Conservation (phyloP, 148 eudicot species). For the Rhododendron kiyosumense region DNA sequence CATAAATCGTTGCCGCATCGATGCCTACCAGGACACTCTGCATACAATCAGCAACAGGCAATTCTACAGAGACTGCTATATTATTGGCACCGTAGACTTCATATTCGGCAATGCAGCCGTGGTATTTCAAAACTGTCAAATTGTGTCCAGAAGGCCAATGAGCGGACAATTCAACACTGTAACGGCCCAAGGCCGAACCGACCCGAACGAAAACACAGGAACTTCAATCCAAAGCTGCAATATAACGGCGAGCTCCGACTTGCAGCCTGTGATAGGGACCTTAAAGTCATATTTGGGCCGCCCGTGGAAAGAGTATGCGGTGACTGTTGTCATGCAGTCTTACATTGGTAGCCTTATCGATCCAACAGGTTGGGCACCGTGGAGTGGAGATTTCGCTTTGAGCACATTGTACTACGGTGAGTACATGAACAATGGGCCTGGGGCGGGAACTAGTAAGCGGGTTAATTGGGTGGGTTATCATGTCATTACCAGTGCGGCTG, state of each 20-base stretch:
- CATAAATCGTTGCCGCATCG: slow-evolving; percentile 34
- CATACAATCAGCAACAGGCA: slow-evolving; percentile 28
- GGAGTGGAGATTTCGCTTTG: slow-evolving; percentile 28
- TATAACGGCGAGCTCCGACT: slow-evolving; percentile 23
- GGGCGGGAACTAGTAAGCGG: slow-evolving; percentile 29
- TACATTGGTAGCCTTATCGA: slow-evolving; percentile 26
- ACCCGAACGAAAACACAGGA: slow-evolving; percentile 37
- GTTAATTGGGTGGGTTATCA: slow-evolving; percentile 42
- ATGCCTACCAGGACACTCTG: slow-evolving; percentile 41
- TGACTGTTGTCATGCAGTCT: slow-evolving; percentile 37
- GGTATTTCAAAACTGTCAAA: slow-evolving; percentile 31
- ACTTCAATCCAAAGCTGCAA: slow-evolving; percentile 37
- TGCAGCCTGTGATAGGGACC: slow-evolving; percentile 20
- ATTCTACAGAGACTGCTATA: slow-evolving; percentile 34
- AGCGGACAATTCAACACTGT: slow-evolving; percentile 28
- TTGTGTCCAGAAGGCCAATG: slow-evolving; percentile 30
- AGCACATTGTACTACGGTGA: slow-evolving; percentile 42
- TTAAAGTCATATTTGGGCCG: slow-evolving; percentile 31
- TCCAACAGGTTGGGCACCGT: slow-evolving; percentile 31
- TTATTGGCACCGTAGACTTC: slow-evolving; percentile 38
- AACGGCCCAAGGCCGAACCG: slow-evolving; percentile 40
- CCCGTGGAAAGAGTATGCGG: slow-evolving; percentile 36
- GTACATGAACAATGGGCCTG: slow-evolving; percentile 36
- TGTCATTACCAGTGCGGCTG: slow-evolving; percentile 26
- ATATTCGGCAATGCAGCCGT: slow-evolving; percentile 42